A percentile compares a stretch with the other conserved stretches of the same genome.
Evolutionary conservation across 352 stramenopile genomes (phyloP).

Genomic region (Lagenidium giganteum): DNA sequence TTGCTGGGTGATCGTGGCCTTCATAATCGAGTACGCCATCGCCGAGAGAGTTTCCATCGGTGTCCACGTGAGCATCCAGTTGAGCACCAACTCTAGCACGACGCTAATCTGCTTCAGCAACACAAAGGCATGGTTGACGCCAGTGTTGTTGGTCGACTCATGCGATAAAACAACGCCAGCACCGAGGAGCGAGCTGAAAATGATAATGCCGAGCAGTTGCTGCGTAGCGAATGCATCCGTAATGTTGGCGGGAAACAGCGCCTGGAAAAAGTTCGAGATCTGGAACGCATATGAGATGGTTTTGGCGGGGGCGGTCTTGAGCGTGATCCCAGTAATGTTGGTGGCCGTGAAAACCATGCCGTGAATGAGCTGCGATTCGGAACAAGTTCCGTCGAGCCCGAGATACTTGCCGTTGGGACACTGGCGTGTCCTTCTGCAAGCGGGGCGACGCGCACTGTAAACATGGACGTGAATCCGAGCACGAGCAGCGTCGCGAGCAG

Average conservation of each 20-base stretch:
- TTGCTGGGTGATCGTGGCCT: constrained; percentile 25
- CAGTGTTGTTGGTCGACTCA: constrained; percentile 21
- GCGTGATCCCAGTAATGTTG: constrained; percentile 47
- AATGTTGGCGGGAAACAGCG: constrained; percentile 55
- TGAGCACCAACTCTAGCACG: constrained; percentile 64
- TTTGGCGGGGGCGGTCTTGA: constrained; percentile 18
- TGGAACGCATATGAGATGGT: constrained; percentile 33
- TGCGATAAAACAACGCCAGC: constrained; percentile 39
- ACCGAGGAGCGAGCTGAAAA: constrained; percentile 58
- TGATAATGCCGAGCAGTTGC: constrained; percentile 38
- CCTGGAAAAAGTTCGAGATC: constrained; percentile 48
- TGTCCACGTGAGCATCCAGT: constrained; percentile 54
- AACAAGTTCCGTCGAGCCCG: no score
- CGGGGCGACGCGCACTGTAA: no score
- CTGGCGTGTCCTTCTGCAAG: no score
- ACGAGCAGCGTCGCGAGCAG: no score
- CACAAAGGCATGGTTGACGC: constrained; percentile 52
- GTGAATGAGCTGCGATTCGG: constrained; percentile 20
- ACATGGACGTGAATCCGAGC: no score
- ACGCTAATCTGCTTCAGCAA: constrained; percentile 53
- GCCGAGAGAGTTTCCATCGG: constrained; percentile 41
- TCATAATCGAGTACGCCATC: constrained; percentile 51
- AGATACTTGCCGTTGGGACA: no score
- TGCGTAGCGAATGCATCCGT: constrained; percentile 37
- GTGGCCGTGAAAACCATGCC: constrained; percentile 25